A percentile compares a stretch with the other conserved stretches of the same genome.
Conservation (phyloP, 106 monocot genomes). For the Dendrobium huoshanense region DNA sequence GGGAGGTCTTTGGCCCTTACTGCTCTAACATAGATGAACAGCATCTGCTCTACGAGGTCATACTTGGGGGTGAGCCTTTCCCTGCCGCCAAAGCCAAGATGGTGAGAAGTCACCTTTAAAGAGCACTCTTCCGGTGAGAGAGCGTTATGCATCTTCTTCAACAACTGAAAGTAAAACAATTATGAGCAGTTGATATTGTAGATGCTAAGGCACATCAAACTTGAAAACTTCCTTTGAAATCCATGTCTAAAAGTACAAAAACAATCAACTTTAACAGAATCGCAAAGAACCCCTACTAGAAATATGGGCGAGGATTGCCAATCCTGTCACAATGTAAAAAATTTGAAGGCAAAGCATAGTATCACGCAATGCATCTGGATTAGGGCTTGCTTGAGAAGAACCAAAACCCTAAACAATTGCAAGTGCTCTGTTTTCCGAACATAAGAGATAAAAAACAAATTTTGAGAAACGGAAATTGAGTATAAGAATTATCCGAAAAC, state of each 20-base stretch:
- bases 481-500: background rate
- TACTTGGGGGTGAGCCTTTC: slow-evolving; percentile 18
- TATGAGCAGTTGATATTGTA: background rate
- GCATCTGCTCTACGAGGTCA: slow-evolving; percentile 29
- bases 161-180: background rate
- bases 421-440: background rate
- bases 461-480: background rate
- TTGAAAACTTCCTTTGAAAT: background rate
- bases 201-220: too few species aligned
- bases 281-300: background rate
- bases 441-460: too few species aligned
- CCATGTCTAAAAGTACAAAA: background rate
- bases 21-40: slow-evolving; percentile 19
- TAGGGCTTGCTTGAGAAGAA: background rate
- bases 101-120: slow-evolving; percentile 8
- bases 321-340: too few species aligned
- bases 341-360: too few species aligned
- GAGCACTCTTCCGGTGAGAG: slow-evolving; percentile 11
- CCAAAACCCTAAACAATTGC: background rate
- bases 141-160: slow-evolving; percentile 5
- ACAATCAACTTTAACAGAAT: background rate
- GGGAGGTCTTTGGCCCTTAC: slow-evolving; percentile 20
- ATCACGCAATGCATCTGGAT: too few species aligned
- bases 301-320: background rate
- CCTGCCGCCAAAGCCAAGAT: slow-evolving; percentile 8